phyloP scores from a whole-genome alignment of 148 eudicot genomes.

The Pouteria glomerata region DNA sequence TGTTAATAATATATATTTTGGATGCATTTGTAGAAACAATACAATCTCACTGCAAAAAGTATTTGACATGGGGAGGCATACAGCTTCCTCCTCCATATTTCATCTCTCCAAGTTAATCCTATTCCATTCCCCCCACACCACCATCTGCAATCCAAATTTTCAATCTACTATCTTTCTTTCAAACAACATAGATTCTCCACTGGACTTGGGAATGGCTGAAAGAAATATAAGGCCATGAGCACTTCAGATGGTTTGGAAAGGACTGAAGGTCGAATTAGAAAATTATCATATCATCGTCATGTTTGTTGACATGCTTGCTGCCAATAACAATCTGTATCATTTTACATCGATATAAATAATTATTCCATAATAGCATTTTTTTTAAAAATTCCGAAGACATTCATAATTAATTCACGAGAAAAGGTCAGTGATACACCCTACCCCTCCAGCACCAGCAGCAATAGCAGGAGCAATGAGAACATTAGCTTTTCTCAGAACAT shows the following conservation, averaged over 20 bases:
- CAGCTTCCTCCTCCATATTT: background rate
- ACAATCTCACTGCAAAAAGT: background rate
- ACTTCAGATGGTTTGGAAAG: background rate
- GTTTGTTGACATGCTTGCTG: background rate
- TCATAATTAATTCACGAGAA: background rate
- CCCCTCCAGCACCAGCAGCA: constrained; percentile 99
- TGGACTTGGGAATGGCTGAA: background rate
- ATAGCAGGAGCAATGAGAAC: constrained; percentile 91
- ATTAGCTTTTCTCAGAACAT: constrained; percentile 80
- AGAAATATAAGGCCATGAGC: background rate
- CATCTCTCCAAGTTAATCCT: background rate
- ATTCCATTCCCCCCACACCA: constrained; percentile 1
- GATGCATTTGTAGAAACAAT: background rate
- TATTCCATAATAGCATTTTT: background rate
- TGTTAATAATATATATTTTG: no score
- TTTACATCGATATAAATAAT: background rate
- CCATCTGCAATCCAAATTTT: background rate
- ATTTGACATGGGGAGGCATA: background rate
- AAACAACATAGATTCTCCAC: background rate
- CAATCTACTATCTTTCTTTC: background rate
- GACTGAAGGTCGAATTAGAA: background rate
- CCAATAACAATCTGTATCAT: background rate
- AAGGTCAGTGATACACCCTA: constrained; percentile 26
- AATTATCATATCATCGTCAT: background rate
- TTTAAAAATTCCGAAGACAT: background rate